Percentiles rank a stretch among this genome's conserved stretches.
phyloP scores from a whole-genome alignment of 2,329 filamentous ascomycete genomes.

The Tolypocladium ovalisporum region DNA sequence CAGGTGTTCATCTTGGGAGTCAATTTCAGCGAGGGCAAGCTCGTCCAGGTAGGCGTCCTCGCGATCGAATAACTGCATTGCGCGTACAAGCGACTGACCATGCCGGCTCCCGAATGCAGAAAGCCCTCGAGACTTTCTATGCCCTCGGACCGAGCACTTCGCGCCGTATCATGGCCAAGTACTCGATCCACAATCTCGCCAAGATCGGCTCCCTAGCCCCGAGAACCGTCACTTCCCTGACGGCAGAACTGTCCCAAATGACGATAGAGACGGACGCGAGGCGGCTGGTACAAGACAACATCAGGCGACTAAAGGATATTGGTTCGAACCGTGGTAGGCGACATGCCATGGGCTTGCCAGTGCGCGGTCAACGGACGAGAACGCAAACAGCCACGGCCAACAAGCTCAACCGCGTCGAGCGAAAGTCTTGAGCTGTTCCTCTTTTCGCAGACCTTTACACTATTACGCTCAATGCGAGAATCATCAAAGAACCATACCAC shows the following conservation, averaged over 20 bases:
- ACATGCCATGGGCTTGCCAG: slow-evolving; percentile 87
- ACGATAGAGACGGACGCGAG: slow-evolving; percentile 85
- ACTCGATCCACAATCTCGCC: slow-evolving; percentile 76
- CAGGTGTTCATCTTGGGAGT: slow-evolving; percentile 78
- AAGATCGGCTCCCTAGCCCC: slow-evolving; percentile 65
- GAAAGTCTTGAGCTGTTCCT: slow-evolving; percentile 11
- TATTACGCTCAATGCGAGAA: no score
- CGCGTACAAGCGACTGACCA: neutral
- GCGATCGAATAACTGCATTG: neutral
- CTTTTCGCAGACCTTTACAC: neutral
- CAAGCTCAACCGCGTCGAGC: slow-evolving; percentile 49
- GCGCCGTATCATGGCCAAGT: slow-evolving; percentile 71
- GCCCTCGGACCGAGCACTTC: slow-evolving; percentile 64
- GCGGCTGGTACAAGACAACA: slow-evolving; percentile 72
- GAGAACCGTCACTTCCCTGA: slow-evolving; percentile 71
- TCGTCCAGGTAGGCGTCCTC: slow-evolving; percentile 59
- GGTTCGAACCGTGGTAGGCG: slow-evolving; percentile 79
- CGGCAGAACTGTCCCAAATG: slow-evolving; percentile 78
- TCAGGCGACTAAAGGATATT: slow-evolving; percentile 78
- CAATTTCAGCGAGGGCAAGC: slow-evolving; percentile 73
- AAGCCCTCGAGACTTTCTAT: slow-evolving; percentile 76
- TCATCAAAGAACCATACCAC: neutral
- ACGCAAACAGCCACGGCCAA: slow-evolving; percentile 54
- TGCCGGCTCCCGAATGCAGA: slow-evolving; percentile 26
- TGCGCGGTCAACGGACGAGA: slow-evolving; percentile 80